A percentile compares a stretch with the other conserved stretches of the same genome.
Conservation (phyloP, 2,329 filamentous ascomycete species). For the Tetracladium maxilliforme region DNA sequence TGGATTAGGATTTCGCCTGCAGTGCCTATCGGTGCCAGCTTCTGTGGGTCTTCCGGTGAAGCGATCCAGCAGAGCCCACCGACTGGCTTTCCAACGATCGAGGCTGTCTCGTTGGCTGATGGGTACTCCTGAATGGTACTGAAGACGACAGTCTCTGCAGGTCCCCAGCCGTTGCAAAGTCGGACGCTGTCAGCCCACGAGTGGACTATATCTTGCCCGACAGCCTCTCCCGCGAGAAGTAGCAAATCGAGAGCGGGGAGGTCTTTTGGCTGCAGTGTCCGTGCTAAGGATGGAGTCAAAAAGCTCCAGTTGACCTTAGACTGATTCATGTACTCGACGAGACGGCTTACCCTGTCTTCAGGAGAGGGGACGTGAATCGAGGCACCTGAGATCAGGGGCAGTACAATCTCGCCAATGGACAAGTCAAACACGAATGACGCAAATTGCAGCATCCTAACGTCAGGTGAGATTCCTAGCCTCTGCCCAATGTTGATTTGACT, state of each 20-base stretch:
- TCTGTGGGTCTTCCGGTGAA: constrained; percentile 6
- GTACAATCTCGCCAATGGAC: too few relatives aligned
- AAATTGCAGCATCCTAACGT: too few relatives aligned
- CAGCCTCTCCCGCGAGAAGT: constrained; percentile 83
- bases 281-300: constrained; percentile 40
- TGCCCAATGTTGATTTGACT: constrained; percentile 3
- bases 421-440: too few relatives aligned
- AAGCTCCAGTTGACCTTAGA: constrained; percentile 31
- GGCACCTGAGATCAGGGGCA: too few relatives aligned
- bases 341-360: constrained; percentile 52
- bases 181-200: constrained; percentile 18
- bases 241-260: constrained; percentile 53
- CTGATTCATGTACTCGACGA: constrained; percentile 45
- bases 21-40: constrained; percentile 9
- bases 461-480: constrained; percentile 1
- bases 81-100: too few relatives aligned
- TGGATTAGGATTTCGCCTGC: constrained; percentile 12
- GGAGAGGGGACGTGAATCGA: constrained; percentile 54
- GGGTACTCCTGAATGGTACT: too few relatives aligned
- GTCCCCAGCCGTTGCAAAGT: constrained; percentile 48
- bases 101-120: too few relatives aligned
- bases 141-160: constrained; percentile 77
- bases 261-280: constrained; percentile 73
- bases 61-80: too few relatives aligned
- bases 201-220: constrained; percentile 36